A percentile compares a stretch with the other conserved stretches of the same genome.
Evolutionary conservation across 2,329 filamentous ascomycete species (phyloP).

Genomic region (Dendrostoma leiphaemia): DNA sequence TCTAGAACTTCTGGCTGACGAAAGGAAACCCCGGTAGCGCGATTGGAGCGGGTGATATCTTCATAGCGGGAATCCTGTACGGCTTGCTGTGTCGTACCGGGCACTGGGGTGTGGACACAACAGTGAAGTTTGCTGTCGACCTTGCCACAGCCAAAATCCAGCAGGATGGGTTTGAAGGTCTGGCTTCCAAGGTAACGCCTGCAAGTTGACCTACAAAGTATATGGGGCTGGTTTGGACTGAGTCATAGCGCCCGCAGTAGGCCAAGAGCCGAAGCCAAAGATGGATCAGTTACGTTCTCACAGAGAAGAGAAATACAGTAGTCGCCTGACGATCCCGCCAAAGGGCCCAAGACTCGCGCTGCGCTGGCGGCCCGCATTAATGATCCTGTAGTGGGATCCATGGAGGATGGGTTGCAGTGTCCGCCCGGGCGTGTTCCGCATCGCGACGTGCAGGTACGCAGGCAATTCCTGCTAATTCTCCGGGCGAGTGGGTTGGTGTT

Average conservation of each 20-base stretch:
- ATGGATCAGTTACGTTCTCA: constrained; percentile 21
- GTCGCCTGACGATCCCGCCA: not conserved
- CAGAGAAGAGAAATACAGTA: not conserved
- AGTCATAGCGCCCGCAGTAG: constrained; percentile 7
- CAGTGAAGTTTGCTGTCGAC: constrained; percentile 55
- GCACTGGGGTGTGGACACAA: constrained; percentile 47
- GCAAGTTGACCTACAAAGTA: constrained; percentile 12
- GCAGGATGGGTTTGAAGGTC: constrained; percentile 61
- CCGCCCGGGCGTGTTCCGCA: constrained; percentile 9
- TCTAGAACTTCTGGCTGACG: constrained; percentile 8
- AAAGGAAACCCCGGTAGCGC: constrained; percentile 42
- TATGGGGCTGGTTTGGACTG: not conserved
- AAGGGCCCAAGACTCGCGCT: not conserved
- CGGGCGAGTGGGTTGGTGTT: constrained; percentile 1
- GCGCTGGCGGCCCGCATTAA: constrained; percentile 2
- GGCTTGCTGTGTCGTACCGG: constrained; percentile 48
- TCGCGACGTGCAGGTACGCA: constrained; percentile 12
- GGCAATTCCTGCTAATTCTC: constrained; percentile 8
- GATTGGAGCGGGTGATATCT: constrained; percentile 74
- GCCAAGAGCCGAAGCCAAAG: constrained; percentile 3
- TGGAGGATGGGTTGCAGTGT: constrained; percentile 1
- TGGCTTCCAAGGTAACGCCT: constrained; percentile 31
- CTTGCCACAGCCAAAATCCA: constrained; percentile 68
- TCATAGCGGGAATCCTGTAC: constrained; percentile 70
- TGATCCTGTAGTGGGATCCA: not conserved